Conservation (phyloP, 495 filamentous ascomycete genomes). For the Aspergillus sparsus region DNA sequence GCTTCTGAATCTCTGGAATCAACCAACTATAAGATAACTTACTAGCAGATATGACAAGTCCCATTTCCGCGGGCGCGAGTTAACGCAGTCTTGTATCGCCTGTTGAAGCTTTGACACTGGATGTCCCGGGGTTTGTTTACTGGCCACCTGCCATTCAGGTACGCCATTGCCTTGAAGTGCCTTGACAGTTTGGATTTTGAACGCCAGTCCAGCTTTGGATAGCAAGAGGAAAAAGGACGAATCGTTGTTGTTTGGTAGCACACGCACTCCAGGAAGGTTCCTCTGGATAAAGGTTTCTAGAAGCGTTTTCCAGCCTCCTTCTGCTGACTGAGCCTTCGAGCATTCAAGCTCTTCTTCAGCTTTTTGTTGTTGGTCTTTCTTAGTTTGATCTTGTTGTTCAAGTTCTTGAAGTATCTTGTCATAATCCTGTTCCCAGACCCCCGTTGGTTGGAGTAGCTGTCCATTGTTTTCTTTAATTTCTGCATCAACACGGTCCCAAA, state of each 20-base stretch:
- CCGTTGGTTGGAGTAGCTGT: constrained; percentile 38
- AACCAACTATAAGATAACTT: constrained; percentile 15
- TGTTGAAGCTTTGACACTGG: constrained; percentile 36
- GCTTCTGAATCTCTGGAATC: neutral
- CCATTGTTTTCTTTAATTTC: constrained; percentile 41
- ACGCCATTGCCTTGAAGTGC: constrained; percentile 21
- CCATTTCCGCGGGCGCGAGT: constrained; percentile 43
- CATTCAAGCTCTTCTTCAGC: constrained; percentile 35
- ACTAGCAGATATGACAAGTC: constrained; percentile 47
- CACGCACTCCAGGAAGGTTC: constrained; percentile 33
- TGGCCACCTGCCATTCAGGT: constrained; percentile 40
- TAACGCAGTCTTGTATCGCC: constrained; percentile 37
- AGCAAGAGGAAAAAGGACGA: constrained; percentile 34
- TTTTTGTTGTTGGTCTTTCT: constrained; percentile 29
- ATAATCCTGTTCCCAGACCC: constrained; percentile 48
- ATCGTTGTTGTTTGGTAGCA: constrained; percentile 29
- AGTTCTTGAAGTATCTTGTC: constrained; percentile 38
- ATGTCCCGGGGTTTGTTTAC: constrained; percentile 24
- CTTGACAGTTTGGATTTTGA: constrained; percentile 30
- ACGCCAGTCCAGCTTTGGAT: constrained; percentile 38
- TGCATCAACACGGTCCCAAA: constrained; percentile 41
- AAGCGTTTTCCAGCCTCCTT: constrained; percentile 37
- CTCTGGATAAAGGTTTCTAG: constrained; percentile 35
- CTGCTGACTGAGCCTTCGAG: constrained; percentile 30
- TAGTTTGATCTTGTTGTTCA: constrained; percentile 27